Evolutionary conservation across 2,329 filamentous ascomycete genomes (phyloP), one percentile per base, ranked within the genome.

Genomic region (Xylariaceae sp.): DNA sequence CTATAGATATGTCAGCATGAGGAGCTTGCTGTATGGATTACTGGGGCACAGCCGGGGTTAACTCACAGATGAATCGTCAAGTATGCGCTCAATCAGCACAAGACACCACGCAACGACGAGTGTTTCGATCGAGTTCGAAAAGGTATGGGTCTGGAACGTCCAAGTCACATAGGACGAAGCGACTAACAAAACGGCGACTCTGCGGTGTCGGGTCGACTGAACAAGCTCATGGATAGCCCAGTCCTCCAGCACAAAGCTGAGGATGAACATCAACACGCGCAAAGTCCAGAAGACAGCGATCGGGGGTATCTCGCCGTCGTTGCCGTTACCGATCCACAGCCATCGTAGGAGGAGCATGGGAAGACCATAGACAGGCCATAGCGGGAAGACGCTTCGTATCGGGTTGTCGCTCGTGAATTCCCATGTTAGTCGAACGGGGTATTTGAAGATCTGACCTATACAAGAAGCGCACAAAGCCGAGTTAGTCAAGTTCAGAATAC

Each of bases 81-180:
- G 75, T 55, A 97, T 93, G 63, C 92, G 84, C 66, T 88, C 83
- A 50, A 96, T 91, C 65, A 98, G 71, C 38, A 97, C 91, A 66
- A 98, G 70, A 61, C 87, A 91, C 93, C 93, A 98, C 43, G 88
- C 80, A 41, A 98, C 90, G 40, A 92, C 78, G 57, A 98, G 73
- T 3, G 93, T 97, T 72, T 98, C 93, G 55, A 97, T 79, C 50
- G 92, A 94, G 69, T 98, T 98, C 52, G 92, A 97, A 67, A 98
- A 97, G 11, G 93, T 97, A 68, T 98, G 93, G 16, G 89, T 93
- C 69, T 98, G 93, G 70, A 92, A 95, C 36, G 92, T 96, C 92
- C 93, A 98, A 38, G 93, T 98, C 57, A 96, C 92, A 69, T 97
- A 98, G 21, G 90, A 96, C 22, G 92, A 97, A 37, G 92, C 90